These are phyloP conservation scores for Neonectria punicea DNA, from an alignment of 2,329 filamentous ascomycete species.

Conservation along the genomic window DNA sequence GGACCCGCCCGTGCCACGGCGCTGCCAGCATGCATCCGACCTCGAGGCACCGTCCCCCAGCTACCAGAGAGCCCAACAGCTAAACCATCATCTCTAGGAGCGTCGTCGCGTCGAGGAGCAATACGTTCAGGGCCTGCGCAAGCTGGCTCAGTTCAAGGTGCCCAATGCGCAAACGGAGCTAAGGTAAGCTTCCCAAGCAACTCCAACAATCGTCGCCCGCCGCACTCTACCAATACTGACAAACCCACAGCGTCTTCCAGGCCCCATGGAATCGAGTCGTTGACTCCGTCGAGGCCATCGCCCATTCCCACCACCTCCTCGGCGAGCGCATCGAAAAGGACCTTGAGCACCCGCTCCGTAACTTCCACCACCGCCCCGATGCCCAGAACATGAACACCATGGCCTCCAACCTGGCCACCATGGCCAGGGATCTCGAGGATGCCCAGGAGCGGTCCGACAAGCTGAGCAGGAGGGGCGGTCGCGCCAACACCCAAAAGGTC, in stretches of 20 bases:
- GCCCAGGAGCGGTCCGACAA: constrained; percentile 89
- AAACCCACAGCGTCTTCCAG: constrained; percentile 78
- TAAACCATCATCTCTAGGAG: constrained; percentile 69
- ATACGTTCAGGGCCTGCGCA: constrained; percentile 85
- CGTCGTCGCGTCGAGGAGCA: constrained; percentile 90
- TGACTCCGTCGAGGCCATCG: constrained; percentile 80
- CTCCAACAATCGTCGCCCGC: neutral
- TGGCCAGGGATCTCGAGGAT: constrained; percentile 87
- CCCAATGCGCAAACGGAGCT: constrained; percentile 83
- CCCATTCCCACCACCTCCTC: constrained; percentile 84
- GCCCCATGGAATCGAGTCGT: constrained; percentile 90
- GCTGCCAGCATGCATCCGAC: constrained; percentile 1
- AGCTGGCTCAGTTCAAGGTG: constrained; percentile 78
- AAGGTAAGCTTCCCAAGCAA: constrained; percentile 70
- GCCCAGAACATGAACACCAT: constrained; percentile 84
- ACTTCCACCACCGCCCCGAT: constrained; percentile 79
- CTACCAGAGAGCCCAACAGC: constrained; percentile 4
- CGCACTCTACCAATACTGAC: constrained; percentile 19
- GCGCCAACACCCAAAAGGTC: constrained; percentile 80
- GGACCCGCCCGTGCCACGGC: constrained; percentile 1
- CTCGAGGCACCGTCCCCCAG: neutral
- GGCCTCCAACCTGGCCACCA: constrained; percentile 79
- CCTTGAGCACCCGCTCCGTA: constrained; percentile 84
- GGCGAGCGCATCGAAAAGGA: constrained; percentile 87
- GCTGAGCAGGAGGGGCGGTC: constrained; percentile 80